Percentiles rank a stretch among this genome's conserved stretches.
Conservation (phyloP, 2,329 filamentous ascomycete genomes). For the Cladosporium velox region DNA sequence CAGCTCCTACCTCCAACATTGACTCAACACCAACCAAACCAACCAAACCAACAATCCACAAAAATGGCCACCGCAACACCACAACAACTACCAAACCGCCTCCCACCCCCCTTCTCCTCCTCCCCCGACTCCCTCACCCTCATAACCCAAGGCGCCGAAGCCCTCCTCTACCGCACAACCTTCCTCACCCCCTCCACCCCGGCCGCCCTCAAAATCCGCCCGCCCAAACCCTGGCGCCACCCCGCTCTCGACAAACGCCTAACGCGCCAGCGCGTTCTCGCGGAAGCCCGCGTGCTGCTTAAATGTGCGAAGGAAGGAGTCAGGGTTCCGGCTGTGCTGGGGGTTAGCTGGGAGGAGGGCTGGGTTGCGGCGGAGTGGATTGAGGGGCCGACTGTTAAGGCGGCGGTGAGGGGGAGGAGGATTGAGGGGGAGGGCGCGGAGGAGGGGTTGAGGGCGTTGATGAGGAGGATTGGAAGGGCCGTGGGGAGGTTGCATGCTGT, state of each 20-base stretch:
- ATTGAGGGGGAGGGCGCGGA: slow-evolving; percentile 35
- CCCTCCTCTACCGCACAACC: slow-evolving; percentile 83
- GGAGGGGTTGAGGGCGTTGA: slow-evolving; percentile 34
- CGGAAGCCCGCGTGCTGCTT: slow-evolving; percentile 82
- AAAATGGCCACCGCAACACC: neutral
- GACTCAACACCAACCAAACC: neutral
- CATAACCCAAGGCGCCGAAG: slow-evolving; percentile 93
- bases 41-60: neutral
- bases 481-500: slow-evolving; percentile 66
- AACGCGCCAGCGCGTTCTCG: slow-evolving; percentile 81
- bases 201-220: slow-evolving; percentile 87
- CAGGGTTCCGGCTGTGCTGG: slow-evolving; percentile 78
- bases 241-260: slow-evolving; percentile 83
- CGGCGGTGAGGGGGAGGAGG: slow-evolving; percentile 53
- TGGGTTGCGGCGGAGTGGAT: slow-evolving; percentile 89
- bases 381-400: slow-evolving; percentile 68
- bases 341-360: slow-evolving; percentile 61
- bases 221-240: slow-evolving; percentile 88
- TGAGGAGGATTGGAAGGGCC: slow-evolving; percentile 37
- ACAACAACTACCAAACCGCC: slow-evolving; percentile 36
- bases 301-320: slow-evolving; percentile 79
- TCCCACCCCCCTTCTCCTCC: slow-evolving; percentile 67
- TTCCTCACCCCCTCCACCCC: slow-evolving; percentile 69
- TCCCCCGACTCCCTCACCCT: slow-evolving; percentile 62
- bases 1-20: neutral